Percentiles rank a stretch among this genome's conserved stretches.
These are phyloP conservation scores for Solanum chacoense DNA, from an alignment of 305 asterid species.

Conservation along the genomic window DNA sequence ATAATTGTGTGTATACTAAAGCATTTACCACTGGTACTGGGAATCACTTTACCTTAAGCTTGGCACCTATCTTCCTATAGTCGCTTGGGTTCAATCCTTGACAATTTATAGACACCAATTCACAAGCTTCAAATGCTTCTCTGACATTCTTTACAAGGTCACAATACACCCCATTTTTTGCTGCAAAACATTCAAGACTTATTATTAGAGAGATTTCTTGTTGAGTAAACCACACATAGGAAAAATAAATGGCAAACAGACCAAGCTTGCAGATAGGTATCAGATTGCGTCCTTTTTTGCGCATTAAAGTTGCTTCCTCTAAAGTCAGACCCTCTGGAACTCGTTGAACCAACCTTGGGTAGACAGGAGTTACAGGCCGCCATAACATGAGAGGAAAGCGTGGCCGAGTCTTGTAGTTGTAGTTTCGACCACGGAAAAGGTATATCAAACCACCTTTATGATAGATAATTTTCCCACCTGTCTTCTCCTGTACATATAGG, in stretches of 20 bases:
- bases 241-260: conserved; percentile 14
- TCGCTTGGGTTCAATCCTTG: conserved; percentile 83
- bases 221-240: background rate
- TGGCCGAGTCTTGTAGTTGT: conserved; percentile 62
- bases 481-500: conserved; percentile 47
- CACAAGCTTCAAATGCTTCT: conserved; percentile 94
- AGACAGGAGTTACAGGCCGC: conserved; percentile 81
- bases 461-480: conserved; percentile 78
- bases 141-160: conserved; percentile 59
- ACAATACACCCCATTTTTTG: conserved; percentile 70
- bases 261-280: conserved; percentile 82
- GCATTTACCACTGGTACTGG: background rate
- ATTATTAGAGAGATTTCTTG: conserved; percentile 8
- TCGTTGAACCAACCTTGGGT: conserved; percentile 61
- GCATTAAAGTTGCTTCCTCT: conserved; percentile 73
- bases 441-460: conserved; percentile 62
- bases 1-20: background rate
- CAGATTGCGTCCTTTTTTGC: conserved; percentile 62
- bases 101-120: conserved; percentile 71
- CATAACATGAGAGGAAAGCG: conserved; percentile 79
- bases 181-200: conserved; percentile 36
- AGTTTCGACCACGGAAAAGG: conserved; percentile 91
- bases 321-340: conserved; percentile 78
- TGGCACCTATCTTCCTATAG: conserved; percentile 81
- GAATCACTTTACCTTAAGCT: conserved; percentile 52